Percentiles rank a stretch among this genome's conserved stretches.
phyloP scores from a whole-genome alignment of 768 basidiomycete species.

The Rhizopogon salebrosus region DNA sequence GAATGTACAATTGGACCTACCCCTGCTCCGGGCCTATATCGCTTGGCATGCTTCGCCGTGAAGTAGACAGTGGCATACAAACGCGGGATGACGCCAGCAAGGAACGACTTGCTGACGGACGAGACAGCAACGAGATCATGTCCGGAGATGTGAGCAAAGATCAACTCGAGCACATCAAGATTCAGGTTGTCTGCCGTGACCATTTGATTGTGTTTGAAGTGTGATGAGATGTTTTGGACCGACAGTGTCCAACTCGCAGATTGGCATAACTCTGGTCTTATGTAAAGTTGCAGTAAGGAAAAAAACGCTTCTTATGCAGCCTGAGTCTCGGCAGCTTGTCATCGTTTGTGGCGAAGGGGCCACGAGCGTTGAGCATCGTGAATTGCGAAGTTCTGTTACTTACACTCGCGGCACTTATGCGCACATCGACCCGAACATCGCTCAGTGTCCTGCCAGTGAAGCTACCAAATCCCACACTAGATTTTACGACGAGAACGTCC shows the following conservation, averaged over 20 bases:
- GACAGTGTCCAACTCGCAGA: background rate
- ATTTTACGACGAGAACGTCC: no score
- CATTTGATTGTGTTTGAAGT: conserved; percentile 32
- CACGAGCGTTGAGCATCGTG: no score
- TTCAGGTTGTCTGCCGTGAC: conserved; percentile 64
- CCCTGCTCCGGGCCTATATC: conserved; percentile 29
- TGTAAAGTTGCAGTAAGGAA: background rate
- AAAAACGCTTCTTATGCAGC: background rate
- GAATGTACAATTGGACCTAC: conserved; percentile 35
- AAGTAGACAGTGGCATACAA: conserved; percentile 59
- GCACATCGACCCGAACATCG: no score
- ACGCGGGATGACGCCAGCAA: conserved; percentile 56
- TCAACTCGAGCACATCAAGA: conserved; percentile 67
- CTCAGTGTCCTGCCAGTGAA: no score
- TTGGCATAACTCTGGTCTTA: background rate
- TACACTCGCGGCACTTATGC: no score
- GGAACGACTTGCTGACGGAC: conserved; percentile 62
- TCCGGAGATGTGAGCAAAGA: conserved; percentile 49
- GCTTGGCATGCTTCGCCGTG: conserved; percentile 50
- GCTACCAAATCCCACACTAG: no score
- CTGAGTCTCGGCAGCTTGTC: background rate
- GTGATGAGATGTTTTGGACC: background rate
- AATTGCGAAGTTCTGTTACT: no score
- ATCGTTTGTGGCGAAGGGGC: background rate
- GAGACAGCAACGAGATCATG: conserved; percentile 55